Evolutionary conservation across 768 basidiomycete genomes (phyloP), one percentile per base, ranked within the genome.

Genomic region (Leccinum boreale): DNA sequence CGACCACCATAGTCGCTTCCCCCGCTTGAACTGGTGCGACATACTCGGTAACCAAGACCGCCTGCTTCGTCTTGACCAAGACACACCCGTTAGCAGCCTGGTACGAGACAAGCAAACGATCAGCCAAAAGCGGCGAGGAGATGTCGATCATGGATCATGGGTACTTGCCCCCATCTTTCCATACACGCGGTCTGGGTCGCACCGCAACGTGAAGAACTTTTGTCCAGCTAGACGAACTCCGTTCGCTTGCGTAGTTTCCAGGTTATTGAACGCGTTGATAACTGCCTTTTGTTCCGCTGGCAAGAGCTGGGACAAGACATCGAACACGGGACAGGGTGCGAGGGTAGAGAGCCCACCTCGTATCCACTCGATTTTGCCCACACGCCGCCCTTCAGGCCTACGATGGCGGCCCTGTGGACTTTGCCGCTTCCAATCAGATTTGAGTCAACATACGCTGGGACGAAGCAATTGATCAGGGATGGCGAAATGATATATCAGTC

Each of bases 21-120:
- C 75, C 64, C 2, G 85, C 86, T 68, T 89, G 87, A 42, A 70
- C 67, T 0, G 92, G 92, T 5, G 78, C 75, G 0, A 58, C 58
- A 73, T 96, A 98, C 67, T 87, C 86, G 5, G 84, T 83, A 21
- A 97, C 85, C 53, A 98, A 78, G 56, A 96, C 76, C n/a, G 91
- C 92, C 67, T 90, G 88, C 59, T 81, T 87, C 17, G 92, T 95
- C 79, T 89, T 90, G 49, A 90, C 85, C 58, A 94, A 65, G 29
- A 82, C 65, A 36, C 78, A 83, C 1, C 95, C 94, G 70, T 91
- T 84, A 21, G 79, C 80, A 21, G 79, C 80, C 93, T 95, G 66
- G 5, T 23, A 33, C 2, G 14, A 29, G 8, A 17, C 17, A 31
- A 26, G 2, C 39, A 29, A 15, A 15, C n/a, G 4, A 48, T 61